Conservation (phyloP, 2,329 filamentous ascomycete genomes). For the Trichoderma breve region DNA sequence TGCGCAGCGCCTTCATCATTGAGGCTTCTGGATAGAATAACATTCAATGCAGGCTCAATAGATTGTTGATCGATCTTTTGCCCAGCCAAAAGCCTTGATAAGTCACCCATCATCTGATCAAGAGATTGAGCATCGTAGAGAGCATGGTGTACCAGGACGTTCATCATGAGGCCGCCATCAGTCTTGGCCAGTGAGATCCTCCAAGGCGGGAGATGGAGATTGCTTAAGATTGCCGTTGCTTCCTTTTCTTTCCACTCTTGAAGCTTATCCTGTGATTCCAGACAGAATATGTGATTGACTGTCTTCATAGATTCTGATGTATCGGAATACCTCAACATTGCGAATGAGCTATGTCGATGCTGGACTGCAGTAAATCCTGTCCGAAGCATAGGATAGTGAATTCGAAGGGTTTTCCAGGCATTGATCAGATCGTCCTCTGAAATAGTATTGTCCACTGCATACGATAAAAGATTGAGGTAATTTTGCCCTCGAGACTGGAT, state of each 20-base stretch:
- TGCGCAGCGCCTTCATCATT: conserved; percentile 37
- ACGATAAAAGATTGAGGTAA: conserved; percentile 73
- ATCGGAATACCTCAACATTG: conserved; percentile 64
- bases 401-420: conserved; percentile 59
- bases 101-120: conserved; percentile 59
- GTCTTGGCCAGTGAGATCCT: conserved; percentile 48
- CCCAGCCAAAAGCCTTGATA: conserved; percentile 39
- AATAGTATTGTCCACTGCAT: conserved; percentile 45
- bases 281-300: neutral
- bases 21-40: conserved; percentile 40
- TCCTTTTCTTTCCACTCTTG: conserved; percentile 38
- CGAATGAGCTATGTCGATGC: conserved; percentile 61
- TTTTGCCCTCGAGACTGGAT: conserved; percentile 61
- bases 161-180: conserved; percentile 33
- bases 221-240: conserved; percentile 35
- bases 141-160: conserved; percentile 68
- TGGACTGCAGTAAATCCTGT: conserved; percentile 68
- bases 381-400: conserved; percentile 68
- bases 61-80: neutral
- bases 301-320: neutral
- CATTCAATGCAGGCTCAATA: conserved; percentile 39
- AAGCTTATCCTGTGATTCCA: neutral
- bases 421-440: conserved; percentile 42
- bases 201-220: conserved; percentile 63
- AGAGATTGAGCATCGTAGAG: conserved; percentile 83